Evolutionary conservation across 768 basidiomycete genomes (phyloP), one percentile per base, ranked within the genome.

Genomic region (Boletus vinaceobasis): DNA sequence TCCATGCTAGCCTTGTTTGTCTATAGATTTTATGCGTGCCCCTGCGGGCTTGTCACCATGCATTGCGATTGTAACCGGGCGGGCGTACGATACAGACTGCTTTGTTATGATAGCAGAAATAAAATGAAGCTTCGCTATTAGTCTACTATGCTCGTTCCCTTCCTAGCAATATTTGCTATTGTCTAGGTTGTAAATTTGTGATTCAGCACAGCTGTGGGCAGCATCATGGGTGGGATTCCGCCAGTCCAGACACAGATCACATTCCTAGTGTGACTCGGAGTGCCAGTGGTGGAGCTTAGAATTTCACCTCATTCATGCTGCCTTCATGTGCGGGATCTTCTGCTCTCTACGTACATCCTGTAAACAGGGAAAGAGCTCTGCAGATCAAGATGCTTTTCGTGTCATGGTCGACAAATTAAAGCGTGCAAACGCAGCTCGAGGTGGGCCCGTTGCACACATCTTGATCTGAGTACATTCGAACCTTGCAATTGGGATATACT

Each of bases 291-390:
- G 10, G 9, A 17, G 44, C 14, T 47, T 23, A 32, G 9, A 51
- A 11, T 21, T 50, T 31, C 29, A 36, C 27, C 7, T 36, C 36
- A 40, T 44, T 43, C 36, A 13, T 37, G 31, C 32, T 23, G 17
- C 46, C 33, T 39, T 44, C 55, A 90, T 90, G 88, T 90, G 88
- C 60, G 88, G 88, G 17, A 88, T 90, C 55, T 77, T 84, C 56
- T 78, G 85, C 53, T 77, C 76, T 53, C 71, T 77, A 48, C 69
- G 61, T 46, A 38, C 52, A 26, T 31, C 52, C 53, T 48, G 33
- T 48, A 48, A 64, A 31, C 48, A 60, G 48, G 51, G 55, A 23
- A 23, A 19, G 0, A 5, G 13, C 11, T 40, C 50, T 27, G 32
- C 32, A 32, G 33, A 61, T 35, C 31, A 55, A 55, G 19, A 53